A percentile compares a stretch with the other conserved stretches of the same genome.
phyloP scores from a whole-genome alignment of 257 asterid species.

The Fraxinus quadrangulata region DNA sequence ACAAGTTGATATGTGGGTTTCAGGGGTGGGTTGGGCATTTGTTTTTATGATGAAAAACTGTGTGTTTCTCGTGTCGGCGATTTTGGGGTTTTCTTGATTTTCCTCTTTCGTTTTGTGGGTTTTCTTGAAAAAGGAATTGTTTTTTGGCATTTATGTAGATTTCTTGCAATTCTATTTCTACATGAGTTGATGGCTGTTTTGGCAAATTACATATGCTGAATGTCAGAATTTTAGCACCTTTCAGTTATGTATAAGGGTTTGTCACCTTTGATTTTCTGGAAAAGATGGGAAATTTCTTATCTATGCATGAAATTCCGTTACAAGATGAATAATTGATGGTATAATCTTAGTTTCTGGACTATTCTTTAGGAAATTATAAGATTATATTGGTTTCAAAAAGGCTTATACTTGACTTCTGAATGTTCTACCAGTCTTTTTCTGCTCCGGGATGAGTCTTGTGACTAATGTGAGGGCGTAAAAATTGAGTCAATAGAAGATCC shows the following conservation, averaged over 20 bases:
- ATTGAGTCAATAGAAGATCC: not conserved
- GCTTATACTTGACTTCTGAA: conserved; percentile 4
- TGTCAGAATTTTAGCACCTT: not conserved
- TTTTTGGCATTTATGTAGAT: conserved; percentile 15
- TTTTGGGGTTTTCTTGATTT: conserved; percentile 17
- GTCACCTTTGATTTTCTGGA: conserved; percentile 10
- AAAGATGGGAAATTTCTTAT: not conserved
- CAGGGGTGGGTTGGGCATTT: conserved; percentile 11
- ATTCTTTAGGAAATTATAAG: conserved; percentile 11
- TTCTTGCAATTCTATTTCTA: conserved; percentile 15
- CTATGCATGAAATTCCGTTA: not conserved
- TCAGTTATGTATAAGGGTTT: conserved; percentile 3
- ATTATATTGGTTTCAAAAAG: conserved; percentile 7
- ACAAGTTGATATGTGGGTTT: conserved; percentile 12
- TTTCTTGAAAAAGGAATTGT: conserved; percentile 10
- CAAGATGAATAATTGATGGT: not conserved
- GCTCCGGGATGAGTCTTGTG: not conserved
- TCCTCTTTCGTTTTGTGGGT: conserved; percentile 16
- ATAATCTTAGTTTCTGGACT: conserved; percentile 11
- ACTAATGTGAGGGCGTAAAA: conserved; percentile 1
- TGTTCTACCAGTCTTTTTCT: not conserved
- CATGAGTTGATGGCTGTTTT: conserved; percentile 23
- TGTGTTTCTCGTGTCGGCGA: conserved; percentile 12
- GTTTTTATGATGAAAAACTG: conserved; percentile 12
- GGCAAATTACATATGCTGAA: conserved; percentile 11